A percentile compares a stretch with the other conserved stretches of the same genome.
Conservation (phyloP, 345 rosid species). For the Bruguiera sexangula region DNA sequence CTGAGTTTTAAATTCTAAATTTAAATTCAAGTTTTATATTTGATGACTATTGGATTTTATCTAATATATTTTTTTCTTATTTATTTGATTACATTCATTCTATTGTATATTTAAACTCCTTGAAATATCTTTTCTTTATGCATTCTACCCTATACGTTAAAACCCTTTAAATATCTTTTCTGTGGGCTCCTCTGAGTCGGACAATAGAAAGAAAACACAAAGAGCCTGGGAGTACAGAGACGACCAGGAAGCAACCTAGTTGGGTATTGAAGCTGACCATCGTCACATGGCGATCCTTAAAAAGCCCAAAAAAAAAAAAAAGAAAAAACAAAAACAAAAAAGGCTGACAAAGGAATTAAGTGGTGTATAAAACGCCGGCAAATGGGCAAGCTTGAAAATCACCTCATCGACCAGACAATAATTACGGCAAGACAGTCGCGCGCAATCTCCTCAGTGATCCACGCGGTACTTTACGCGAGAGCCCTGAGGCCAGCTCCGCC, state of each 20-base stretch:
- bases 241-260: not conserved
- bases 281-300: slow-evolving; percentile 14
- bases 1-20: no score
- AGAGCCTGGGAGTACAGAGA: not conserved
- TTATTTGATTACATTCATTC: no score
- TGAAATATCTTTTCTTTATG: no score
- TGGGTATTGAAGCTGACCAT: slow-evolving; percentile 18
- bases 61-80: no score
- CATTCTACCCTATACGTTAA: no score
- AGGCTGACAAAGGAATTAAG: no score
- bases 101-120: no score
- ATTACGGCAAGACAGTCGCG: not conserved
- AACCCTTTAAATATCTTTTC: not conserved
- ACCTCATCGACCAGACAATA: slow-evolving; percentile 21
- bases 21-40: no score
- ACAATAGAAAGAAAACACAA: not conserved
- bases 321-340: not conserved
- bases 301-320: not conserved
- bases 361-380: slow-evolving; percentile 5
- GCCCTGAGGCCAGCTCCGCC: slow-evolving; percentile 17
- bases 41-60: no score
- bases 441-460: no score
- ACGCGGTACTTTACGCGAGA: not conserved
- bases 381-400: slow-evolving; percentile 24
- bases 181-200: not conserved